phyloP scores from a whole-genome alignment of 331 rosid species.

The Pyrus hybrid region DNA sequence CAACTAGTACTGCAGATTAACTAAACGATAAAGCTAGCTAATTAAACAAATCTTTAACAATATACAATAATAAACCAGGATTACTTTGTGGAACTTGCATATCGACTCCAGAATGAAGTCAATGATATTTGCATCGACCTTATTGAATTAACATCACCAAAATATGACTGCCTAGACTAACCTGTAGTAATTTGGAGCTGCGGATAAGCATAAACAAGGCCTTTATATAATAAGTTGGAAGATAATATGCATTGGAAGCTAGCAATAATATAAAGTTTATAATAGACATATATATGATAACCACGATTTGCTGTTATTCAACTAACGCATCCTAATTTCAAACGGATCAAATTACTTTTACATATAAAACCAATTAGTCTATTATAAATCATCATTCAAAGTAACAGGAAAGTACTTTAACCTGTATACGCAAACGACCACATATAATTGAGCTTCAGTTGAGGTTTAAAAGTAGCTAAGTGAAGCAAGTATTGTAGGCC shows the following conservation, averaged over 20 bases:
- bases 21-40: background rate
- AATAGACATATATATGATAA: too few species aligned
- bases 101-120: too few species aligned
- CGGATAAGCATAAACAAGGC: background rate
- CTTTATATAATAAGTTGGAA: background rate
- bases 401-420: background rate
- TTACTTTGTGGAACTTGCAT: background rate
- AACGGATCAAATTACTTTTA: background rate
- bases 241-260: background rate
- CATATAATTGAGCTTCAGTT: background rate
- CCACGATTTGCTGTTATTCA: background rate
- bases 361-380: background rate
- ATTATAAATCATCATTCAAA: background rate
- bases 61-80: too few species aligned
- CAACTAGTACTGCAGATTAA: background rate
- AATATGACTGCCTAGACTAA: background rate
- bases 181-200: background rate
- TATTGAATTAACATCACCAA: too few species aligned
- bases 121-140: too few species aligned
- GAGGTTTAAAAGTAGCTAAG: background rate
- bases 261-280: background rate
- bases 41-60: background rate
- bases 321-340: background rate
- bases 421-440: background rate
- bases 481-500: background rate